Evolutionary conservation across 225 moss, liverwort and hornwort genomes (phyloP).

Genomic region (Physcomitrellopsis africana): DNA sequence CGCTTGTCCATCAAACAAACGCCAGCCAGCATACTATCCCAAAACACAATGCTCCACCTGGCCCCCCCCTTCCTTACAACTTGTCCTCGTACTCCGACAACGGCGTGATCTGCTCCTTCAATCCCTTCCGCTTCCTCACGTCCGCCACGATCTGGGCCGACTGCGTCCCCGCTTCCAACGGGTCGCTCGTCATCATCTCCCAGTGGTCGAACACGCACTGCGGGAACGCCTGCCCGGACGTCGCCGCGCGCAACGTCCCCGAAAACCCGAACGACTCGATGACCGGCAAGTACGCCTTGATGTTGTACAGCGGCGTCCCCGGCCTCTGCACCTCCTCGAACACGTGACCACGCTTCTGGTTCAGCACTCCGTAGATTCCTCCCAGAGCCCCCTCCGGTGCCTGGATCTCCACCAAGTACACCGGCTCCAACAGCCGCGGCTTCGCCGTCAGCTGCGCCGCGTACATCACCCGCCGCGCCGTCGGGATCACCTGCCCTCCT

Average conservation of each 20-base stretch:
- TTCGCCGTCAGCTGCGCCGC: constrained; percentile 27
- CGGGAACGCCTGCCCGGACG: constrained; percentile 54
- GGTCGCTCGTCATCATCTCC: constrained; percentile 59
- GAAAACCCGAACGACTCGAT: constrained; percentile 60
- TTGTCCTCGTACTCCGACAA: constrained; percentile 56
- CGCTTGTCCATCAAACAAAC: constrained; percentile 11
- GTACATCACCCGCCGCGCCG: constrained; percentile 31
- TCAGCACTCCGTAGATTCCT: constrained; percentile 56
- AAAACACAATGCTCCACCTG: neutral
- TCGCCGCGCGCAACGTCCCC: constrained; percentile 43
- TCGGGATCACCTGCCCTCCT: constrained; percentile 31
- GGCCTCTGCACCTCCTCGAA: constrained; percentile 65
- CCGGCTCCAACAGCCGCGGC: constrained; percentile 31
- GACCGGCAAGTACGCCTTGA: constrained; percentile 56
- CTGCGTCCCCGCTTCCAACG: constrained; percentile 28
- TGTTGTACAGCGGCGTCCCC: constrained; percentile 56
- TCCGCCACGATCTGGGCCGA: constrained; percentile 32
- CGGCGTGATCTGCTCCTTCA: constrained; percentile 55
- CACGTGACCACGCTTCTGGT: constrained; percentile 60
- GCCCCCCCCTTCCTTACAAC: constrained; percentile 25
- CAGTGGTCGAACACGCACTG: constrained; percentile 59
- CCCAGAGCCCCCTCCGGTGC: constrained; percentile 44
- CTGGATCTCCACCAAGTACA: constrained; percentile 32
- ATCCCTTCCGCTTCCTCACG: constrained; percentile 55
- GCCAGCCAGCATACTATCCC: neutral